These are phyloP conservation scores for Fusarium annulatum DNA, from an alignment of 2,329 filamentous ascomycete genomes.

Conservation along the genomic window DNA sequence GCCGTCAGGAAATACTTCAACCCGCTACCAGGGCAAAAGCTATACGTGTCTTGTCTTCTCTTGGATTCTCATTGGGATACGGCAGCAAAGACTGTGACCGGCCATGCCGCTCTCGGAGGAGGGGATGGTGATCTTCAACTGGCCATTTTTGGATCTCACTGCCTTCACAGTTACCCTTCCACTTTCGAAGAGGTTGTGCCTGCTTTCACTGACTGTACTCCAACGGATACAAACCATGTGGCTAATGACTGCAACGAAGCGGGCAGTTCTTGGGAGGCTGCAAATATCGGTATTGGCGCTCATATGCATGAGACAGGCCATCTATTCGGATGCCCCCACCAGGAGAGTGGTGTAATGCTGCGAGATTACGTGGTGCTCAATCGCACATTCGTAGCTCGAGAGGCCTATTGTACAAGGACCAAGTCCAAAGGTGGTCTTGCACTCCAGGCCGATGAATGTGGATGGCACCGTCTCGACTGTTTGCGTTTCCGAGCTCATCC, in stretches of 20 bases:
- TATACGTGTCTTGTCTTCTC: conserved; percentile 87
- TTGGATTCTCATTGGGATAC: conserved; percentile 92
- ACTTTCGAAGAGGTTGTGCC: conserved; percentile 90
- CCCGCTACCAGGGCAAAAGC: conserved; percentile 79
- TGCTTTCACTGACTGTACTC: conserved; percentile 89
- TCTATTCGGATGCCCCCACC: conserved; percentile 88
- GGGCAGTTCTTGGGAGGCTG: conserved; percentile 95
- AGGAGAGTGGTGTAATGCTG: conserved; percentile 92
- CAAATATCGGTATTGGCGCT: conserved; percentile 91
- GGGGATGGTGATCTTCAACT: conserved; percentile 78
- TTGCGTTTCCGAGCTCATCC: conserved; percentile 91
- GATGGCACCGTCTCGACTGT: conserved; percentile 90
- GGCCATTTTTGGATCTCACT: conserved; percentile 92
- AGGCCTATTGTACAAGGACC: conserved; percentile 88
- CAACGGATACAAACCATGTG: conserved; percentile 82
- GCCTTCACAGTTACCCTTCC: conserved; percentile 89
- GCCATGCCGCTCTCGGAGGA: conserved; percentile 87
- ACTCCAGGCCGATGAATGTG: conserved; percentile 82
- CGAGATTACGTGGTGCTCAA: conserved; percentile 88
- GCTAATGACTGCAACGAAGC: conserved; percentile 89
- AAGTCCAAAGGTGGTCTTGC: conserved; percentile 84
- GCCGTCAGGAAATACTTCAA: conserved; percentile 84
- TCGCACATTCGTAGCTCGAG: conserved; percentile 81
- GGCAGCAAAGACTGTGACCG: conserved; percentile 74
- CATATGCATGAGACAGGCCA: conserved; percentile 93